Conservation (phyloP, 108 stramenopile genomes). For the Pseudonitzschia multiseries region DNA sequence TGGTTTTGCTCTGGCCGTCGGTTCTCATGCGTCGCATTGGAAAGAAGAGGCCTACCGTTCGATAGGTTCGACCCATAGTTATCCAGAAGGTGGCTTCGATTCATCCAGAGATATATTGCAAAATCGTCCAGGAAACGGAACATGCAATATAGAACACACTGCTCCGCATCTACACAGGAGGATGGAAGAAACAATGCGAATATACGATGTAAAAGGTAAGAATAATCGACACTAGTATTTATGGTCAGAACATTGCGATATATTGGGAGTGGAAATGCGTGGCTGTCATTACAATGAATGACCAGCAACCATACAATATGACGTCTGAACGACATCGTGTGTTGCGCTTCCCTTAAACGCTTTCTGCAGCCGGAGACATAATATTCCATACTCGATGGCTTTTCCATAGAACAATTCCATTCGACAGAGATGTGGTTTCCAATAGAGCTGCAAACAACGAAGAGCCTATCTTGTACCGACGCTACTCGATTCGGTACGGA, state of each 20-base stretch:
- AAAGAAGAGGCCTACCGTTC: conserved; percentile 57
- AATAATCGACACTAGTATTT: background rate
- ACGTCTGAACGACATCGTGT: background rate
- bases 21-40: conserved; percentile 69
- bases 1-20: conserved; percentile 77
- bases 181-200: conserved; percentile 71
- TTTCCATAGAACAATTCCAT: conserved; percentile 77
- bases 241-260: background rate
- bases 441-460: conserved; percentile 25
- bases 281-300: background rate
- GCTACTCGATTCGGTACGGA: conserved; percentile 75
- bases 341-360: background rate
- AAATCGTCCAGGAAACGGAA: conserved; percentile 67
- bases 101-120: conserved; percentile 60
- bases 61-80: conserved; percentile 63
- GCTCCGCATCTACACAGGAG: conserved; percentile 67
- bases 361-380: conserved; percentile 38
- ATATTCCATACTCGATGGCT: conserved; percentile 81
- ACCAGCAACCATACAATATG: background rate
- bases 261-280: background rate
- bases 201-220: conserved; percentile 65
- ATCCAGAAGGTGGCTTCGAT: conserved; percentile 61
- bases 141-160: conserved; percentile 66
- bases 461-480: conserved; percentile 45
- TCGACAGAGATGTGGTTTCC: conserved; percentile 31